Base-by-base conservation (phyloP, 768 basidiomycete species). In the Scleroderma citrinum region DNA sequence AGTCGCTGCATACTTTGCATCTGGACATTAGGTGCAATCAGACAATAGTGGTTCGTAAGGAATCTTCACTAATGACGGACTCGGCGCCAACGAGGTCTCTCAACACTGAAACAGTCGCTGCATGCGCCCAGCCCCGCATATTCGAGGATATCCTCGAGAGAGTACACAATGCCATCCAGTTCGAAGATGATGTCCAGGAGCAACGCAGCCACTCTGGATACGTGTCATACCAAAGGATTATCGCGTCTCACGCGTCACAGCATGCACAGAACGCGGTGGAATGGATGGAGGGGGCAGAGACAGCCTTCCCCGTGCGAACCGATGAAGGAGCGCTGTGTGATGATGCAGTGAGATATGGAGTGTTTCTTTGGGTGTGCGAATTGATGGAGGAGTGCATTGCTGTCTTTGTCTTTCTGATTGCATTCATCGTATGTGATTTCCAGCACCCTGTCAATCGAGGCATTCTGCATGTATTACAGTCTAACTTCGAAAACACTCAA, bases 291-390 rank as follows among this genome's bases (percentile, higher is more conserved):
- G 59, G 66, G 10, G 61, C 62, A 20, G 73, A 76, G 53, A 51
- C 43, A 2, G 55, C 47, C 0, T 46, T 66, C 55, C 55, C 4
- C 46, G 19, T 1, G 31, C 48, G n/a, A 29, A 53, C 3, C 58
- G 23, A 32, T 67, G 8, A 60, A 47, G 44, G 46, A 56, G 11
- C 52, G 44, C 20, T 47, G 64, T 16, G 62, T 17, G 35, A 41
- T 0, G 44, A 49, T 30, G 50, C 60, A 14, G 59, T 72, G 20
- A 66, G 57, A 35, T 72, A 68, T 39, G 69, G 69, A 3, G 57
- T 77, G 3, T 80, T 76, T 56, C 72, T 67, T 46, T 80, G 77
- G 77, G 65, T 72, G 3, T 74, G 66, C 43, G 67, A 68, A 36
- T 41, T 68, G 32, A 59, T 70, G 26, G 69, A 70, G 57, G 76